Conservation (phyloP, 1,139 yeast genomes). For the Geotrichum fermentans region DNA sequence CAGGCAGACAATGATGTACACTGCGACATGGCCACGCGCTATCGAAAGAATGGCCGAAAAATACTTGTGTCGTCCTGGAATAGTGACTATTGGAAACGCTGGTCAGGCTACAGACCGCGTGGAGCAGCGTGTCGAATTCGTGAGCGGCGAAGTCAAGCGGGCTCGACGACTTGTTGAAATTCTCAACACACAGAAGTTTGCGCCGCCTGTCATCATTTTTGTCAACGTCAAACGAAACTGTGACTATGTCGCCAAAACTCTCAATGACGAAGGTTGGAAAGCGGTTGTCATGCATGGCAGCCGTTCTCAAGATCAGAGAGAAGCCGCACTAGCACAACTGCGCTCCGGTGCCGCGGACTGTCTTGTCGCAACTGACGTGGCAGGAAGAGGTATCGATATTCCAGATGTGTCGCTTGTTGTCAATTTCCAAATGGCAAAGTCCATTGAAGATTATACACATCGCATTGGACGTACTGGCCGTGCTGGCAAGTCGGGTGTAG, state of each 20-base stretch:
- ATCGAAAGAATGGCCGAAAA: slow-evolving; percentile 62
- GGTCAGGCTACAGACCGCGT: slow-evolving; percentile 61
- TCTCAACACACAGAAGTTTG: slow-evolving; percentile 36
- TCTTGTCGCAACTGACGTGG: slow-evolving; percentile 89
- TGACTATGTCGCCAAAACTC: slow-evolving; percentile 54
- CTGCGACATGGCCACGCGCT: slow-evolving; percentile 83
- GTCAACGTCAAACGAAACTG: slow-evolving; percentile 73
- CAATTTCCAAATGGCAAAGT: slow-evolving; percentile 76
- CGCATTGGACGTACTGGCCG: slow-evolving; percentile 96
- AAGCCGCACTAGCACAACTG: slow-evolving; percentile 63
- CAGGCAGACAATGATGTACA: slow-evolving; percentile 76
- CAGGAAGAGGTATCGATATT: slow-evolving; percentile 94
- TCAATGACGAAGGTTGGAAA: slow-evolving; percentile 45
- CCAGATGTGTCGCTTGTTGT: slow-evolving; percentile 79
- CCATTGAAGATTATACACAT: slow-evolving; percentile 81
- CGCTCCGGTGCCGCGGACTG: slow-evolving; percentile 57
- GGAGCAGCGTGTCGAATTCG: slow-evolving; percentile 61
- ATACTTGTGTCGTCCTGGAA: slow-evolving; percentile 57
- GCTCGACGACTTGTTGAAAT: slow-evolving; percentile 39
- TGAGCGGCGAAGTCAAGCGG: slow-evolving; percentile 40
- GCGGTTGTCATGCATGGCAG: slow-evolving; percentile 79
- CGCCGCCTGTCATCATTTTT: slow-evolving; percentile 66
- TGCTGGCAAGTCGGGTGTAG: slow-evolving; percentile 76
- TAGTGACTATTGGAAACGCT: slow-evolving; percentile 60
- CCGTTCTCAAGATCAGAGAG: slow-evolving; percentile 82